These are phyloP conservation scores for Blastomyces percursus DNA, from an alignment of 2,329 filamentous ascomycete genomes.

Conservation along the genomic window DNA sequence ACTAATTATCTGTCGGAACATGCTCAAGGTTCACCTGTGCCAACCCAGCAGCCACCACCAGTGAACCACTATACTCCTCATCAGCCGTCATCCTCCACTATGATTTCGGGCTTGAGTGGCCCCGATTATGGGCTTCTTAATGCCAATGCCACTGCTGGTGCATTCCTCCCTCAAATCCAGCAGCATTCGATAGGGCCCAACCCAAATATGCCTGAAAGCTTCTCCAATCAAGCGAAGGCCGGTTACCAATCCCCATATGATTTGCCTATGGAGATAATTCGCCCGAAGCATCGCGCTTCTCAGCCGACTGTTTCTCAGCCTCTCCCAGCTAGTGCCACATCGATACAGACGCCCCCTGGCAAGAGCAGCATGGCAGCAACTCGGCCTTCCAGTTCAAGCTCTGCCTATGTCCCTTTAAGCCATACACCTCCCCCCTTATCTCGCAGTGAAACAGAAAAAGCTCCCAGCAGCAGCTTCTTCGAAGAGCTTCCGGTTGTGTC, in stretches of 20 bases:
- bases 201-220: conserved; percentile 58
- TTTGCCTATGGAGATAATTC: conserved; percentile 71
- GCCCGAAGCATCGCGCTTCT: conserved; percentile 38
- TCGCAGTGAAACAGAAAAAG: not conserved
- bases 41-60: not conserved
- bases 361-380: conserved; percentile 49
- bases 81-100: conserved; percentile 39
- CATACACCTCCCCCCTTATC: conserved; percentile 14
- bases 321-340: conserved; percentile 36
- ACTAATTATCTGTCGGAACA: not conserved
- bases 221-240: conserved; percentile 78
- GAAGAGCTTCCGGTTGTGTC: conserved; percentile 60
- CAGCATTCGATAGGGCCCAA: not conserved
- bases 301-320: conserved; percentile 24
- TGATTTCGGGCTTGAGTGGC: conserved; percentile 30
- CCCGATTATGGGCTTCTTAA: conserved; percentile 11
- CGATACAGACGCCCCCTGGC: conserved; percentile 45
- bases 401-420: conserved; percentile 1
- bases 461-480: conserved; percentile 50
- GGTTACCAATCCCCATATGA: conserved; percentile 94
- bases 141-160: not conserved
- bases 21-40: not conserved
- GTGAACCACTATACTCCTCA: conserved; percentile 42
- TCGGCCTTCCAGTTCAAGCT: conserved; percentile 13
- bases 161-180: not conserved